Evolutionary conservation across 2,329 filamentous ascomycete genomes (phyloP).

Genomic region (Simplicillium sp.): DNA sequence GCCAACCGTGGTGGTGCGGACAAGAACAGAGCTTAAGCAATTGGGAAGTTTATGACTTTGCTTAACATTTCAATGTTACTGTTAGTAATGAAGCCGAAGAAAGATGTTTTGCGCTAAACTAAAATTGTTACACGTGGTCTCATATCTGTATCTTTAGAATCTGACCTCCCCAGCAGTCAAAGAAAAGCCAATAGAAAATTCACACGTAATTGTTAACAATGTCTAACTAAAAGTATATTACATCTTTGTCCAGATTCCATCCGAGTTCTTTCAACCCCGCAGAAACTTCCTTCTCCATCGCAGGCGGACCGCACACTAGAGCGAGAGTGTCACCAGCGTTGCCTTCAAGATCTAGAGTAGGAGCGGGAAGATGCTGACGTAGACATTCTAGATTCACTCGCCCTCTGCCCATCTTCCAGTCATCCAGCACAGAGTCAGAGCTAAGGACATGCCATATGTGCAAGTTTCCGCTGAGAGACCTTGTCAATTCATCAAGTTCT

Average conservation of each 20-base stretch:
- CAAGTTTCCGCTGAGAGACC: neutral
- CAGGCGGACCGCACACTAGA: neutral
- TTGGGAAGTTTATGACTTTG: too few species aligned
- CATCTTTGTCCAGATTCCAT: neutral
- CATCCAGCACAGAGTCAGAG: neutral
- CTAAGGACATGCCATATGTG: neutral
- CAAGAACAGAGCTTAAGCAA: too few species aligned
- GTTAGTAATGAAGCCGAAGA: too few species aligned
- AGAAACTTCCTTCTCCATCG: neutral
- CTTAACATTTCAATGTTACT: too few species aligned
- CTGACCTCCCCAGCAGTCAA: too few species aligned
- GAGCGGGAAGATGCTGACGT: neutral
- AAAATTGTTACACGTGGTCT: too few species aligned
- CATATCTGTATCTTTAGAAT: too few species aligned
- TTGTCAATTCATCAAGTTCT: neutral
- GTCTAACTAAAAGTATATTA: neutral
- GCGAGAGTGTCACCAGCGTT: neutral
- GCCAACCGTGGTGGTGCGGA: too few species aligned
- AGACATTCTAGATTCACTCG: neutral
- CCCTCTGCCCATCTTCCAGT: neutral
- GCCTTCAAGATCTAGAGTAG: neutral
- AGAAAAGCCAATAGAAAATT: too few species aligned
- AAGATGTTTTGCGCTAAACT: too few species aligned
- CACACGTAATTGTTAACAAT: too few species aligned
- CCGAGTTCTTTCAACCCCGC: neutral